Evolutionary conservation across 169 alveolate genomes (phyloP).

Genomic region (Plasmodium falciparum): DNA sequence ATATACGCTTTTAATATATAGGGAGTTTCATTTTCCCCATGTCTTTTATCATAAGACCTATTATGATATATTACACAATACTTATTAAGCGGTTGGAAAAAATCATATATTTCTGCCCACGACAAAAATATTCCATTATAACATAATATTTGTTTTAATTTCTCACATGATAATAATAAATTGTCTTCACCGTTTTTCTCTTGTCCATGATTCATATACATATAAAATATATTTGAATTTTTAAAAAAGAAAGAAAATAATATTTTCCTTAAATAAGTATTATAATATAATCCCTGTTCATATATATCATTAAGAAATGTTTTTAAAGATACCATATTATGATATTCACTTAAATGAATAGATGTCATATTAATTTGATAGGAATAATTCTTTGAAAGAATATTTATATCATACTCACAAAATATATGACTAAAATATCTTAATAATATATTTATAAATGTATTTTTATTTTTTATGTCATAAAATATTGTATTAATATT

Average conservation of each 20-base stretch:
- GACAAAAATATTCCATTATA: conserved; percentile 45
- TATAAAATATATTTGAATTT: conserved; percentile 28
- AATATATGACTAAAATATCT: conserved; percentile 59
- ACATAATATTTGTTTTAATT: conserved; percentile 29
- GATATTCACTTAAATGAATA: conserved; percentile 45
- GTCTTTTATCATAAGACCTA: conserved; percentile 1
- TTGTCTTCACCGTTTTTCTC: conserved; percentile 19
- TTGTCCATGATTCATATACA: background rate
- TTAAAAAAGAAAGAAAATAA: conserved; percentile 41
- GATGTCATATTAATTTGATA: conserved; percentile 56
- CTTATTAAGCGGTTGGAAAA: conserved; percentile 61
- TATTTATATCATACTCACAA: conserved; percentile 48
- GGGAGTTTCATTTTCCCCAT: conserved; percentile 23
- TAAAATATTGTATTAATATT: conserved; percentile 40
- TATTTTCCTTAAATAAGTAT: conserved; percentile 28
- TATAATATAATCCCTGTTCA: conserved; percentile 53
- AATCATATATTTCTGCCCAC: conserved; percentile 72
- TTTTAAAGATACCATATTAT: conserved; percentile 26
- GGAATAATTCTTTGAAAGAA: conserved; percentile 34
- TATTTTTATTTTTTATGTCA: conserved; percentile 35
- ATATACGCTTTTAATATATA: conserved; percentile 64
- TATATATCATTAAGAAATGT: conserved; percentile 38
- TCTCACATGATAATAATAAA: conserved; percentile 40
- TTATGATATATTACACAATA: conserved; percentile 44
- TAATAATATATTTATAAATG: conserved; percentile 38